Base-by-base conservation (phyloP, 1,284 basidiomycete species). In the Trichosporon ovoides region DNA sequence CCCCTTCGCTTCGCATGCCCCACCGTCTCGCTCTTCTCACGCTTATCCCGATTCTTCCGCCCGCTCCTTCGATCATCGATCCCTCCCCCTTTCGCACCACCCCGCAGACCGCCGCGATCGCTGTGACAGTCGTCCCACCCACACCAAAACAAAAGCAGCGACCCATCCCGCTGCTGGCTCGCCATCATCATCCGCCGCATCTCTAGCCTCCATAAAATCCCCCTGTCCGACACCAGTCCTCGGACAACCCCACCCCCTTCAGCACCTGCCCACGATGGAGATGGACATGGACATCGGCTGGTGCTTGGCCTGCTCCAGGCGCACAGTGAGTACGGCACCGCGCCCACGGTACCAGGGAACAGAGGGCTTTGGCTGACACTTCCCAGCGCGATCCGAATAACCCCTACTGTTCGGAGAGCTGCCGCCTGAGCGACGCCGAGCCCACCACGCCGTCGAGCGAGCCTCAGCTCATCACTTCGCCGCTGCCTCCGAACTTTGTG, bases 331-430 rank as follows among this genome's bases (percentile, higher is more conserved):
- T 69, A 4, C 7, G 19, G 20, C 33, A 13, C 5, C 16, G 7
- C 36, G 11, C 20, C 14, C 31, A 35, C 18, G 9, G 13, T 53
- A 14, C 16, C 33, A 38, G 22, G 13, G n/a, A n/a, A n/a, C n/a
- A 11, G 19, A 14, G n/a, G n/a, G n/a, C 38, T 38, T 46, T 13
- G 2, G 31, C 52, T 56, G 40, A 55, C 58, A 9, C 12, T 48
- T n/a, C 20, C 0, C 58, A 77, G 75, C 58, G 64, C 55, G 67
- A 73, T 59, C 55, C 64, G 55, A 55, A 65, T 28, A 69, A 53
- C 37, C 66, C 68, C 3, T 75, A 75, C 64, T 75, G 73, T 66
- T 72, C 70, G 16, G 68, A 72, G 10, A 57, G 49, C 11, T 75
- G 73, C 55, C 66, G 72, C 35, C 51, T 52, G 22, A 59, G 62